Base-by-base conservation (phyloP, 2,329 filamentous ascomycete genomes). In the Coniochaeta hoffmannii region DNA sequence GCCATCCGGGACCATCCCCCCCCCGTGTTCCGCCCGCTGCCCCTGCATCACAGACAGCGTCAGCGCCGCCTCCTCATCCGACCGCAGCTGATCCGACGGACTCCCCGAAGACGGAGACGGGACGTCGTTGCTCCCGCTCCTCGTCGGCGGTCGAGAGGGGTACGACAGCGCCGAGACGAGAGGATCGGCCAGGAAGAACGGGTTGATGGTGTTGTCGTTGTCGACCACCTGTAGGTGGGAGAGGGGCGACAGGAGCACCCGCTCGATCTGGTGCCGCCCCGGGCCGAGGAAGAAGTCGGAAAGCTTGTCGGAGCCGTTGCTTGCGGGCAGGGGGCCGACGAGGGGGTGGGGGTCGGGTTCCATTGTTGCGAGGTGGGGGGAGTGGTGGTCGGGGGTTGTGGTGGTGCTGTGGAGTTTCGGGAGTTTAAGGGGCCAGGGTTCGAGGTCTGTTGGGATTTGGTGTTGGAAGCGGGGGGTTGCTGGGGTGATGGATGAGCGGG, bases 21-120 rank as follows among this genome's bases (percentile, higher is more conserved):
- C n/a, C n/a, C n/a, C n/a, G n/a, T n/a, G n/a, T n/a, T n/a, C n/a
- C n/a, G n/a, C 50, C 22, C n/a, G n/a, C n/a, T n/a, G n/a, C n/a
- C 17, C 32, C 12, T 38, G 31, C 17, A 53, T 30, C 53, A 55
- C 36, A n/a, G 30, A 34, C 22, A 55, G 53, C 31, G 24, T 24
- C 41, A 50, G 41, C 5, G 53, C 53, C 19, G 53, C 53, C 53
- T 55, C 53, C 41, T 50, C 41, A 2, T 55, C 53, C 17, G 30
- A 31, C 14, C 28, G 19, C 10, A 30, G 35, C 34, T 38, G 17
- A 7, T 38, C 51, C 34, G 31, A 36, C 15, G 38, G 53, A 36
- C 36, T 49, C 22, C 36, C 31, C n/a, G n/a, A n/a, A n/a, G 34
- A 30, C 24, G 34, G 51, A 36, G 51, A 53, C 26, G 24, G 34